Base-by-base conservation (phyloP, 345 rosid species). In the Salix exigua region DNA sequence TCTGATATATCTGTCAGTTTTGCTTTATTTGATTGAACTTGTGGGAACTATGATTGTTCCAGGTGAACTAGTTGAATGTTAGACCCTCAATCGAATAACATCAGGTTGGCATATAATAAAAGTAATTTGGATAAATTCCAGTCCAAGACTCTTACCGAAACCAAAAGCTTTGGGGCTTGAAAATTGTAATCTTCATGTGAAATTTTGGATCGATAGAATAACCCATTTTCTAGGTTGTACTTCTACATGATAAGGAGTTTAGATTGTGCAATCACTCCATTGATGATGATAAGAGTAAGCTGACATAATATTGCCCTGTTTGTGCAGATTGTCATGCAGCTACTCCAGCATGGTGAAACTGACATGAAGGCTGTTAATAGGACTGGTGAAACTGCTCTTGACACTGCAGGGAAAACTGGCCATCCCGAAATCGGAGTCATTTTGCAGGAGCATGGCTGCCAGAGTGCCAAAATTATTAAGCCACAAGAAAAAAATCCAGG, bases 321-420 rank as follows among this genome's bases (percentile, higher is more conserved):
- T 70, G 62, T 83, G 84, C 88, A 94, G 98, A 89, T 89, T 76
- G 93, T 91, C 40, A 85, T 68, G 74, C 72, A 90, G 83, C 86
- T 94, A 40, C 90, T 94, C 40, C 71, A 81, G 75, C 79, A 84
- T 70, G 75, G 70, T 10, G 90, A 84, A 77, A 90, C 89, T 7
- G 83, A 89, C 66, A 83, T 85, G 17, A 80, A 72, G 78, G 88
- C 78, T 3, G 85, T 94, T 51, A 94, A 92, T 73, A 87, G 87
- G 67, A 87, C 82, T 3, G 88, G 90, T 1, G 98, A 94, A 84
- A 94, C 96, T 1, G 93, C 98, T 1, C 80, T 91, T 0, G 97
- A 91, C 80, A 94, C 98, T 1, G 97, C 98, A 3, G 98, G 91
- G 86, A 92, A 94, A 83, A 91, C 80, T 0, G 94, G 90, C 58